These are phyloP conservation scores for Scheffersomyces amazonensis DNA, from an alignment of 805 yeast genomes.

Conservation along the genomic window DNA sequence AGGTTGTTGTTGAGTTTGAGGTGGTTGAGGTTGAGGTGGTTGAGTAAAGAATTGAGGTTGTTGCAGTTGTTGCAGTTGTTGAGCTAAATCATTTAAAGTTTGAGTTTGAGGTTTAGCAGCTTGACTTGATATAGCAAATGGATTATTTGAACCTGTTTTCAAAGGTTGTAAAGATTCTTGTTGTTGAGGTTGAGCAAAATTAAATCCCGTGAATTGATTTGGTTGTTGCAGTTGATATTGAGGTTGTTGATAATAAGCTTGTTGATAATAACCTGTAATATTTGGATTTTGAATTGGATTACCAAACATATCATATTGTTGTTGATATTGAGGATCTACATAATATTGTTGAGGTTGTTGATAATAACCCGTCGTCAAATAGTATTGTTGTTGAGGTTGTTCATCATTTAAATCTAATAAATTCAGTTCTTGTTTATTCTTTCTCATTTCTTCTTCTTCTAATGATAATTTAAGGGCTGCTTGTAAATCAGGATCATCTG, in stretches of 20 bases:
- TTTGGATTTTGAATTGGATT: slow-evolving; percentile 58
- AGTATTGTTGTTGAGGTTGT: slow-evolving; percentile 25
- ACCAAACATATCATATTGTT: slow-evolving; percentile 62
- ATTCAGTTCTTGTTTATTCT: slow-evolving; percentile 44
- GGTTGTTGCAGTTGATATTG: slow-evolving; percentile 36
- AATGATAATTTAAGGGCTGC: slow-evolving; percentile 68
- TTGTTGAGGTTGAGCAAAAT: slow-evolving; percentile 25
- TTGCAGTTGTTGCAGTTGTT: too few species aligned
- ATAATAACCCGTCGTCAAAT: slow-evolving; percentile 23
- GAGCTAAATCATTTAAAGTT: slow-evolving; percentile 26
- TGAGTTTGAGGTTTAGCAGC: slow-evolving; percentile 15
- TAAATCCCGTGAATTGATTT: slow-evolving; percentile 29
- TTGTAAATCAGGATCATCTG: slow-evolving; percentile 58
- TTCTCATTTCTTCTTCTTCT: slow-evolving; percentile 74
- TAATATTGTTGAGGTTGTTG: slow-evolving; percentile 10
- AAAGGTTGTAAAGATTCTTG: slow-evolving; percentile 48
- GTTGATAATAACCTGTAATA: slow-evolving; percentile 53
- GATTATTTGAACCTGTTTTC: slow-evolving; percentile 74
- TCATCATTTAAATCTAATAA: slow-evolving; percentile 53
- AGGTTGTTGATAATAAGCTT: slow-evolving; percentile 18
- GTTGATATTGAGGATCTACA: slow-evolving; percentile 12
- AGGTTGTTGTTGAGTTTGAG: slow-evolving; percentile 19
- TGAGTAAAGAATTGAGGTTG: slow-evolving; percentile 24
- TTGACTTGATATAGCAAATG: slow-evolving; percentile 52
- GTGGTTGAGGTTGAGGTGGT: slow-evolving; percentile 14